These are phyloP conservation scores for Jimgerdemannia flammicorona DNA, from an alignment of 192 early-diverging fungal genomes.

Conservation along the genomic window DNA sequence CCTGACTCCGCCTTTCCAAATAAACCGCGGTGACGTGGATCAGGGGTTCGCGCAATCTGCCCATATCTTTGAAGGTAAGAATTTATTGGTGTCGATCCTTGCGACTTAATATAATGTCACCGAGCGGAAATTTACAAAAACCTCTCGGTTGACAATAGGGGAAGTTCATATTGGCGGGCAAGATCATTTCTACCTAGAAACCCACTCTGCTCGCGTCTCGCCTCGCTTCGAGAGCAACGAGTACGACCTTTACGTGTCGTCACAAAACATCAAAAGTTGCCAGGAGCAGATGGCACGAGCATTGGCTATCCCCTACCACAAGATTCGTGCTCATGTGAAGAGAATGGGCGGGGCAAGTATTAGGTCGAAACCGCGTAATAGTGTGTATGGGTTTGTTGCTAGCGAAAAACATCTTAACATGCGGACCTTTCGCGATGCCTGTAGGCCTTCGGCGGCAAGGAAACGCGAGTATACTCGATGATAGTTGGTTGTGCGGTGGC, in stretches of 20 bases:
- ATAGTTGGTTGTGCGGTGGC: conserved; percentile 64
- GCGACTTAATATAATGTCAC: too few species aligned
- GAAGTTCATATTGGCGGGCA: conserved; percentile 47
- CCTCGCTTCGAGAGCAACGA: conserved; percentile 75
- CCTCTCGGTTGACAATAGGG: background rate
- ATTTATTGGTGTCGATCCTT: background rate
- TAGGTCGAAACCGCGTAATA: background rate
- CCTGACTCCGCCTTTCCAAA: background rate
- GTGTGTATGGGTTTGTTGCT: background rate
- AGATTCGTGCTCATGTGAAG: conserved; percentile 73
- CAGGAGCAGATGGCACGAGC: conserved; percentile 66
- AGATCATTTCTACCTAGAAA: conserved; percentile 92
- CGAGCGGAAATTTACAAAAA: background rate
- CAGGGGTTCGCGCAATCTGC: background rate
- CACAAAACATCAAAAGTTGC: conserved; percentile 74
- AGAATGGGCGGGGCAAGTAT: conserved; percentile 64
- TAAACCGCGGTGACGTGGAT: background rate
- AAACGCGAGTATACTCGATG: conserved; percentile 49
- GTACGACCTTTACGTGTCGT: conserved; percentile 73
- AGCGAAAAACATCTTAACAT: too few species aligned
- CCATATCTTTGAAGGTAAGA: background rate
- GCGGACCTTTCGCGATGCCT: background rate
- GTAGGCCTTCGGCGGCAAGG: conserved; percentile 78
- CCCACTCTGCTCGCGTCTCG: conserved; percentile 62
- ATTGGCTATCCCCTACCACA: conserved; percentile 69